Percentiles rank a stretch among this genome's conserved stretches.
Evolutionary conservation across 345 rosid genomes (phyloP).

Genomic region (Eutrema yunnanense): DNA sequence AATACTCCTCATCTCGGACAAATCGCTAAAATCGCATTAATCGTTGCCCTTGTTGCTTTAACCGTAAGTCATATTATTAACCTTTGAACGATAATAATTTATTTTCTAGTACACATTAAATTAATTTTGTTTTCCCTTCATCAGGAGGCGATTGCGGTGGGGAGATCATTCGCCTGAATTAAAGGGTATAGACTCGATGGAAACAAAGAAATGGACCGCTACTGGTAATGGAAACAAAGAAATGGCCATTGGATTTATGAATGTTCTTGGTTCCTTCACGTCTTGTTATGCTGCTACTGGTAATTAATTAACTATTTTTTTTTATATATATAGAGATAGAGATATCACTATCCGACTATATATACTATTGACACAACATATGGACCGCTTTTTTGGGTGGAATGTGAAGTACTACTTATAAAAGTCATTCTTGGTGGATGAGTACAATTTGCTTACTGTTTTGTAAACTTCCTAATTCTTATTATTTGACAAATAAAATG

Average conservation of each 20-base stretch:
- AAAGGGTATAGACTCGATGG: conserved; percentile 84
- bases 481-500: background rate
- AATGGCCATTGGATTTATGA: conserved; percentile 76
- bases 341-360: background rate
- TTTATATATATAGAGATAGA: background rate
- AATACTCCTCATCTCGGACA: conserved; percentile 53
- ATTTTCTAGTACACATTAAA: background rate
- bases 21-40: conserved; percentile 56
- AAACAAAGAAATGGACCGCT: conserved; percentile 93
- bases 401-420: conserved; percentile 3
- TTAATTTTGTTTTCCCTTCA: background rate
- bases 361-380: background rate
- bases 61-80: conserved; percentile 38
- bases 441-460: background rate
- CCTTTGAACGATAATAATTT: background rate
- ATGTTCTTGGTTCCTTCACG: conserved; percentile 72
- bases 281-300: conserved; percentile 94
- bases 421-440: conserved; percentile 18
- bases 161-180: conserved; percentile 67
- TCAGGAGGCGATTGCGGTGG: conserved; percentile 89
- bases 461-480: background rate
- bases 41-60: conserved; percentile 62
- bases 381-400: conserved; percentile 19
- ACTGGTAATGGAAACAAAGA: too few relatives aligned
- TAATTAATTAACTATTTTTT: conserved; percentile 18